Base-by-base conservation (phyloP, 2,329 filamentous ascomycete species). In the Arthrocladium fulminans region DNA sequence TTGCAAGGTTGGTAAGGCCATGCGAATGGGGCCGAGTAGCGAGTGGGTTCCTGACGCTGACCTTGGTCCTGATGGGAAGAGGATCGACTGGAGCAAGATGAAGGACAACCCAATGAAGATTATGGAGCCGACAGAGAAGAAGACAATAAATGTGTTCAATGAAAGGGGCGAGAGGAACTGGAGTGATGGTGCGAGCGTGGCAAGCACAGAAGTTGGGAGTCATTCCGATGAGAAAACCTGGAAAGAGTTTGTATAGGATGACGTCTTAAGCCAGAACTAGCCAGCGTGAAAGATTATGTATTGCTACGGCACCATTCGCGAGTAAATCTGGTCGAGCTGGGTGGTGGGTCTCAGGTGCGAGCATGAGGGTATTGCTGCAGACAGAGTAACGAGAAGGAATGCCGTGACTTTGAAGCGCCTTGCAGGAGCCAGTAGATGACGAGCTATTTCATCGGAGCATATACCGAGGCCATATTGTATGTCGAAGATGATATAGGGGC, bases 21-120 rank as follows among this genome's bases (percentile, higher is more conserved):
- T 47, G 23, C 51, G 34, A 19, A 47, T 58, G 51, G 56, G 56
- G n/a, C 47, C 51, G 24, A 41, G 37, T 10, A 46, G 46, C 3
- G 45, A 56, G 29, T 57, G 50, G 54, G 51, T 58, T 4, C 42
- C 55, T 8, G 41, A 51, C 32, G 45, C 25, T 24, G 54, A 57
- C 17, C 23, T 39, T 24, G 47, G 54, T 7, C 38, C 48, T 7
- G 46, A 54, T 45, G 49, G 47, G 23, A 54, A 52, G 49, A 53
- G 50, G 41, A 45, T 53, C 42, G 48, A 54, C 20, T 53, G 50
- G 24, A 48, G 9, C 20, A 47, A 17, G 29, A 41, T 46, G 32
- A 34, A 55, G 32, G 47, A 56, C 24, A 37, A 27, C 15, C 8
- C 3, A 13, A 27, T 34, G 29, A 39, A 49, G 12, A 20, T 20